Conservation (phyloP, 2,329 filamentous ascomycete species). For the Aspergillus costaricaensis region DNA sequence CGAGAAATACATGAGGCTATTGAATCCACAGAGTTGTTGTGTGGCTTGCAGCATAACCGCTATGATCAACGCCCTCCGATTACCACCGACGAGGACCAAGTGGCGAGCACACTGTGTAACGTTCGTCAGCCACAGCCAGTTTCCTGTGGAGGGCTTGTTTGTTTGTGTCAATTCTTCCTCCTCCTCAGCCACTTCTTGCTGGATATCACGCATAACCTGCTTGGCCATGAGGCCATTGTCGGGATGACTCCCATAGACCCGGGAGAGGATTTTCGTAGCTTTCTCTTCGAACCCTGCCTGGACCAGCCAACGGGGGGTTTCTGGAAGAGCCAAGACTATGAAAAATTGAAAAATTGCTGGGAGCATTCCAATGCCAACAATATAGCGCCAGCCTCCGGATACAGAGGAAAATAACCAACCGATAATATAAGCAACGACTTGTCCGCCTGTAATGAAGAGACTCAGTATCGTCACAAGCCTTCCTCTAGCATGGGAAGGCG, state of each 20-base stretch:
- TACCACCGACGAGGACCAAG: constrained; percentile 47
- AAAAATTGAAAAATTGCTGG: constrained; percentile 72
- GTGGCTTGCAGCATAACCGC: constrained; percentile 83
- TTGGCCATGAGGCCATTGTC: constrained; percentile 55
- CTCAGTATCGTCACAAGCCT: constrained; percentile 78
- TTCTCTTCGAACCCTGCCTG: constrained; percentile 63
- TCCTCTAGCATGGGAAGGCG: constrained; percentile 74
- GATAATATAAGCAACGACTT: constrained; percentile 83
- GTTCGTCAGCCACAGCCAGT: constrained; percentile 29
- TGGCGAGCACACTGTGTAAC: constrained; percentile 30
- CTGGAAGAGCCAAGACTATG: constrained; percentile 73
- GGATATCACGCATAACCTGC: constrained; percentile 67
- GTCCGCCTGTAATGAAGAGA: constrained; percentile 82
- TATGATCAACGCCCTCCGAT: constrained; percentile 72
- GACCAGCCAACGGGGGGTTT: constrained; percentile 86
- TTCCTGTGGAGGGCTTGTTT: constrained; percentile 22
- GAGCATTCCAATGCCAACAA: constrained; percentile 80
- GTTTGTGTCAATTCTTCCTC: constrained; percentile 45
- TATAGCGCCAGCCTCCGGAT: constrained; percentile 77
- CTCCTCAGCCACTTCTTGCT: constrained; percentile 73
- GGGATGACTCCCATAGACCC: constrained; percentile 59
- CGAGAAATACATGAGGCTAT: constrained; percentile 90
- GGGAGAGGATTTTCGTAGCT: constrained; percentile 66
- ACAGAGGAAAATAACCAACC: constrained; percentile 72
- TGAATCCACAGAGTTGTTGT: constrained; percentile 88